These are phyloP conservation scores for Rutstroemia sydowiana DNA, from an alignment of 2,329 filamentous ascomycete species.

Conservation along the genomic window DNA sequence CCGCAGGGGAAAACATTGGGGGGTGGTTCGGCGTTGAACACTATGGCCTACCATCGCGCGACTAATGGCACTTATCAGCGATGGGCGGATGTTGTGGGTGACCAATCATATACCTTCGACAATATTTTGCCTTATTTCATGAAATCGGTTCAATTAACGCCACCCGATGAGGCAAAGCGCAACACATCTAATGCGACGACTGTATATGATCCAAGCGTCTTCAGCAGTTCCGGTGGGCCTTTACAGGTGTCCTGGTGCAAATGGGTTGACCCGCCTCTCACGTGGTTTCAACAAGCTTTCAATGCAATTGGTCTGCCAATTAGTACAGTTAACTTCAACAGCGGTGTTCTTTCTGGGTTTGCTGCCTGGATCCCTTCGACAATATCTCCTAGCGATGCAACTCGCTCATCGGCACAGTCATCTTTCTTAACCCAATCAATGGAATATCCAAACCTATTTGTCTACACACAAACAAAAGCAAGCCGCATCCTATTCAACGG, in stretches of 20 bases:
- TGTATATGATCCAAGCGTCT: conserved; percentile 21
- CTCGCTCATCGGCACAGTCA: conserved; percentile 32
- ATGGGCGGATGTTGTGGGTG: conserved; percentile 36
- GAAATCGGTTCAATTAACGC: conserved; percentile 9
- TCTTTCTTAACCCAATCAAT: conserved; percentile 27
- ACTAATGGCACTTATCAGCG: conserved; percentile 31
- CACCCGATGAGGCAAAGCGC: conserved; percentile 11
- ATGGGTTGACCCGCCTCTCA: conserved; percentile 32
- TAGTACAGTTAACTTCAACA: conserved; percentile 33
- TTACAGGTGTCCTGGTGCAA: conserved; percentile 36
- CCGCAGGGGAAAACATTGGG: conserved; percentile 28
- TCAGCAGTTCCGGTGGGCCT: conserved; percentile 29
- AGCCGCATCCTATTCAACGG: conserved; percentile 38
- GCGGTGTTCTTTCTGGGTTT: conserved; percentile 36
- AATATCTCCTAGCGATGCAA: conserved; percentile 24
- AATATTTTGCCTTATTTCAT: conserved; percentile 39
- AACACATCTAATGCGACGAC: conserved; percentile 24
- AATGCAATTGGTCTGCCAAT: conserved; percentile 30
- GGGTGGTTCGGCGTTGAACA: conserved; percentile 28
- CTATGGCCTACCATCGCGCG: conserved; percentile 28
- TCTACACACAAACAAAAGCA: conserved; percentile 36
- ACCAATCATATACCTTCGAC: conserved; percentile 39
- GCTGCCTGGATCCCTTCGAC: conserved; percentile 30
- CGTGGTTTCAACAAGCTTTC: conserved; percentile 28
- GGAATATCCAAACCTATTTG: conserved; percentile 23